Percentiles rank a stretch among this genome's conserved stretches.
Conservation (phyloP, 1,284 basidiomycete species). For the Rhodotorula glutinis region DNA sequence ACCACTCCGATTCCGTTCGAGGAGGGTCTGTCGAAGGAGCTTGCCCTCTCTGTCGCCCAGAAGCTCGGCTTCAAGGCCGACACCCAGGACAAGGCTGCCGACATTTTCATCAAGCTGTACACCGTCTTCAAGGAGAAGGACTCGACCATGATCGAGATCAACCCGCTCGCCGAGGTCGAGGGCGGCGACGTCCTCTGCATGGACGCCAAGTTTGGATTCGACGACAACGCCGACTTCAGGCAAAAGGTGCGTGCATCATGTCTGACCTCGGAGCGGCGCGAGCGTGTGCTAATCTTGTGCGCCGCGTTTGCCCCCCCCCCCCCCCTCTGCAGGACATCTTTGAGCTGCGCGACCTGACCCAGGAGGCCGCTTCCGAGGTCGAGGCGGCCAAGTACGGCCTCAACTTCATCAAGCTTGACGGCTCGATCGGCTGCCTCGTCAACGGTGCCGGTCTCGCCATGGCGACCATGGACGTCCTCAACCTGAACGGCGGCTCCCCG, state of each 20-base stretch:
- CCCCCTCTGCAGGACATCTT: slow-evolving; percentile 63
- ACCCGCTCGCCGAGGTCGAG: slow-evolving; percentile 91
- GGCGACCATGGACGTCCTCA: slow-evolving; percentile 99
- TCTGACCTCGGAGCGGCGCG: background rate
- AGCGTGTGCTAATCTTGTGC: background rate
- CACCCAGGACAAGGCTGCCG: slow-evolving; percentile 75
- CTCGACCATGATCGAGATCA: slow-evolving; percentile 99
- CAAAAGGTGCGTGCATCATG: slow-evolving; percentile 55
- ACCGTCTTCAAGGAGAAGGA: slow-evolving; percentile 98
- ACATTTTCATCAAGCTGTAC: slow-evolving; percentile 93
- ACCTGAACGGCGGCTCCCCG: slow-evolving; percentile 90
- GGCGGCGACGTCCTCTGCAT: slow-evolving; percentile 97
- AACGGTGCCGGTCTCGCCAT: slow-evolving; percentile 99
- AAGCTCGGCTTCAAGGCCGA: slow-evolving; percentile 85
- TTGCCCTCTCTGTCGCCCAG: slow-evolving; percentile 73
- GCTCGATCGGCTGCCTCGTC: slow-evolving; percentile 94
- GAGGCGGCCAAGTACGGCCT: slow-evolving; percentile 71
- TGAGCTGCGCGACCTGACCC: slow-evolving; percentile 80
- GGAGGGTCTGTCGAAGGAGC: slow-evolving; percentile 68
- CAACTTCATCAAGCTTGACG: slow-evolving; percentile 99
- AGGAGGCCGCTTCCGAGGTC: slow-evolving; percentile 94
- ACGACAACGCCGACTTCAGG: slow-evolving; percentile 98
- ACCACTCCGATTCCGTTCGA: slow-evolving; percentile 89
- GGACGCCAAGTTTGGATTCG: slow-evolving; percentile 99
- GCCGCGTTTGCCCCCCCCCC: background rate